A percentile compares a stretch with the other conserved stretches of the same genome.
phyloP scores from a whole-genome alignment of 2,329 filamentous ascomycete genomes.

The Hypoxylon sp. region DNA sequence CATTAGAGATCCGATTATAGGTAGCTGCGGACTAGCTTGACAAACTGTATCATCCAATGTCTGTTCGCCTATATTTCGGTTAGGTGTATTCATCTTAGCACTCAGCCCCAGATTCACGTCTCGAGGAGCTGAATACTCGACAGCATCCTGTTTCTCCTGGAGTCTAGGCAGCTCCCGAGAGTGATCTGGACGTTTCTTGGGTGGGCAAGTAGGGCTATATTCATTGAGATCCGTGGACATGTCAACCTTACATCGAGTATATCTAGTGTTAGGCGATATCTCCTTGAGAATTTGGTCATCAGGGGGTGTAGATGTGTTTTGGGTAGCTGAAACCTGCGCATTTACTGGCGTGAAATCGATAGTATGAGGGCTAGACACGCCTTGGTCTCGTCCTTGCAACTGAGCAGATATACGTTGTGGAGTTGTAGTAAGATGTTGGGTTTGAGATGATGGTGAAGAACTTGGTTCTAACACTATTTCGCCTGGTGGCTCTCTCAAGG shows the following conservation, averaged over 20 bases:
- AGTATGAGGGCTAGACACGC: neutral
- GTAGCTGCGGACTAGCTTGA: neutral
- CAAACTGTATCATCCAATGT: neutral
- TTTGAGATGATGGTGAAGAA: neutral
- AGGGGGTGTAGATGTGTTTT: neutral
- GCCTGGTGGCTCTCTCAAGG: neutral
- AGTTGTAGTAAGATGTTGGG: neutral
- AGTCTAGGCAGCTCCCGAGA: neutral
- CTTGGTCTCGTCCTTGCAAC: conserved; percentile 1
- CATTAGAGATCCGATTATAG: conserved; percentile 20
- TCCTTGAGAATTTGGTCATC: neutral
- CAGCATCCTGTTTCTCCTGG: conserved; percentile 8
- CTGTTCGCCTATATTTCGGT: neutral
- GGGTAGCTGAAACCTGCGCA: neutral
- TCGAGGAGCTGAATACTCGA: conserved; percentile 7
- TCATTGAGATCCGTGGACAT: conserved; percentile 46
- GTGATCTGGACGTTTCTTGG: conserved; percentile 3
- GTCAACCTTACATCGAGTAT: conserved; percentile 34
- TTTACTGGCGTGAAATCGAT: conserved; percentile 17
- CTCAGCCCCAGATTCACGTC: conserved; percentile 57
- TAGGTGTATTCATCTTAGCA: conserved; percentile 55
- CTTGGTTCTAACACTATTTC: neutral
- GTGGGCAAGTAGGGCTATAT: neutral
- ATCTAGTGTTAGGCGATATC: neutral
- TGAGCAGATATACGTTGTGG: neutral